A percentile compares a stretch with the other conserved stretches of the same genome.
phyloP scores from a whole-genome alignment of 306 rosid genomes.

The Prunus campanulata region DNA sequence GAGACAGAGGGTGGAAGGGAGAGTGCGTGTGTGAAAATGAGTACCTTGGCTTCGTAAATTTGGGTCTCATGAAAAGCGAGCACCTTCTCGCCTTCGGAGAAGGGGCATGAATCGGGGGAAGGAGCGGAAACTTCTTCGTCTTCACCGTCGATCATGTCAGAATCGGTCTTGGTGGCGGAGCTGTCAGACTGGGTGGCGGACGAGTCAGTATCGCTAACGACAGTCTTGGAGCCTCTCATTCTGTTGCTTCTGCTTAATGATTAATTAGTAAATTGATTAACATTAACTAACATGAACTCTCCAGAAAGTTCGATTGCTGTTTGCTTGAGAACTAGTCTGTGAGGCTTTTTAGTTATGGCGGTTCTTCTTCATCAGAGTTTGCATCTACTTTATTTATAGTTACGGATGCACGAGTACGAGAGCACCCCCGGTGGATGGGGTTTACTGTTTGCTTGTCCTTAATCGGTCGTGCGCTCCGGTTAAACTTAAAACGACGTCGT shows the following conservation, averaged over 20 bases:
- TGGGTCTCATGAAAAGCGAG: conserved; percentile 42
- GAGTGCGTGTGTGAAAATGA: neutral
- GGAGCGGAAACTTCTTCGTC: conserved; percentile 16
- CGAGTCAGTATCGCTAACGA: conserved; percentile 21
- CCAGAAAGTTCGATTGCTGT: neutral
- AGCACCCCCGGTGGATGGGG: neutral
- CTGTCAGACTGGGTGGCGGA: conserved; percentile 37
- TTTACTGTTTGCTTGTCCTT: neutral
- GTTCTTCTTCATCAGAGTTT: neutral
- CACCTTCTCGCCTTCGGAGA: conserved; percentile 50
- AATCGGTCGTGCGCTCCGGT: too few relatives aligned
- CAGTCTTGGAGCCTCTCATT: conserved; percentile 56
- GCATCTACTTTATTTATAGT: neutral
- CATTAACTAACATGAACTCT: neutral
- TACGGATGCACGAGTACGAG: neutral
- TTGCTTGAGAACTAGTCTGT: neutral
- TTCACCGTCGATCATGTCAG: conserved; percentile 29
- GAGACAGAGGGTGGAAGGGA: too few relatives aligned
- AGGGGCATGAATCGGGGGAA: conserved; percentile 45
- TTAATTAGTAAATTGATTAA: too few relatives aligned
- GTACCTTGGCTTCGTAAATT: conserved; percentile 75
- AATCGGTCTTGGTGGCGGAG: conserved; percentile 33
- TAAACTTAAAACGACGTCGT: neutral
- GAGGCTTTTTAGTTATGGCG: neutral
- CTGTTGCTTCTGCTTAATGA: neutral